Evolutionary conservation across 2,329 filamentous ascomycete species (phyloP).

Genomic region (Pseudogymnoascus sp.): DNA sequence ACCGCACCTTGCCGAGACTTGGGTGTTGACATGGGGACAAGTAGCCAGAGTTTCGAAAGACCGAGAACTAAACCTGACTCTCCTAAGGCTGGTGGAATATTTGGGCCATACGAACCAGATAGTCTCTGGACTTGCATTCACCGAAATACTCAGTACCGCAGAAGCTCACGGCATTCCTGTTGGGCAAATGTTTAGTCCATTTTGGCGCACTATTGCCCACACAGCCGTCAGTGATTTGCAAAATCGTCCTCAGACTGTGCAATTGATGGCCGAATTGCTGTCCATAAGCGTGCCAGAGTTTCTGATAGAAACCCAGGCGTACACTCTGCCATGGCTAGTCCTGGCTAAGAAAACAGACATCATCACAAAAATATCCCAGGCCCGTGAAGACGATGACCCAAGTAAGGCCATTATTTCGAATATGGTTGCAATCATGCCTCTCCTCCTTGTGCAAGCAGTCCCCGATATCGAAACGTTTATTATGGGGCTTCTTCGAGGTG

Average conservation of each 20-base stretch:
- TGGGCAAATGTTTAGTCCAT: constrained; percentile 69
- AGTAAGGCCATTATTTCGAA: constrained; percentile 49
- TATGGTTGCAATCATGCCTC: constrained; percentile 49
- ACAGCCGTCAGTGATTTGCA: constrained; percentile 75
- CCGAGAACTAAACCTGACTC: constrained; percentile 76
- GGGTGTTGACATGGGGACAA: constrained; percentile 79
- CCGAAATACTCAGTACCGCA: constrained; percentile 71
- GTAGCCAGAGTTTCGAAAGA: constrained; percentile 66
- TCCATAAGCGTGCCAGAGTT: constrained; percentile 69
- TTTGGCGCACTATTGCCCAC: constrained; percentile 80
- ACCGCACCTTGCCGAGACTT: constrained; percentile 68
- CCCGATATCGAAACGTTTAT: constrained; percentile 55
- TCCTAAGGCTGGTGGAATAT: constrained; percentile 79
- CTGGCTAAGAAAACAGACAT: constrained; percentile 69
- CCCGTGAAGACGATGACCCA: constrained; percentile 61
- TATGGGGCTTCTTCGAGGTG: constrained; percentile 59
- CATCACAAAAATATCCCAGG: constrained; percentile 72
- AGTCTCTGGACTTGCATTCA: constrained; percentile 72
- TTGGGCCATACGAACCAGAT: constrained; percentile 76
- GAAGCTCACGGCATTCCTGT: constrained; percentile 54
- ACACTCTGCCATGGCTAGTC: constrained; percentile 82
- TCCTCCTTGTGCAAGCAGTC: constrained; percentile 51
- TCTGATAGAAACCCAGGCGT: constrained; percentile 65
- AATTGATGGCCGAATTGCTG: constrained; percentile 73
- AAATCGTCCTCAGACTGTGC: constrained; percentile 71